Percentiles rank a stretch among this genome's conserved stretches.
These are phyloP conservation scores for Mortierella sp. DNA, from an alignment of 371 early-diverging fungal genomes.

Conservation along the genomic window DNA sequence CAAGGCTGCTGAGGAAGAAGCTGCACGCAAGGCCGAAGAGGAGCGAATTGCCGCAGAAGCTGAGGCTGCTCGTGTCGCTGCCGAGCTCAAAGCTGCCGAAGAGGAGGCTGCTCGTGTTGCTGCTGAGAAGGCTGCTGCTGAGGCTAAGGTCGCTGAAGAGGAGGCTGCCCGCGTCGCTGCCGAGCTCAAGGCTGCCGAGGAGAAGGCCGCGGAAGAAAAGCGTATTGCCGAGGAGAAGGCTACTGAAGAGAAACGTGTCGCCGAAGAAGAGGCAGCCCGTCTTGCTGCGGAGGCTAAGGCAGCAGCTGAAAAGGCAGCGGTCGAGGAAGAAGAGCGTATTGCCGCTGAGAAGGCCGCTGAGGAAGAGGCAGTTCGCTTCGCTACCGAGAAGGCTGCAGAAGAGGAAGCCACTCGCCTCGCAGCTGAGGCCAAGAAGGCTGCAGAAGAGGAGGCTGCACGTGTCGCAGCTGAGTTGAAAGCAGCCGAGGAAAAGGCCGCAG, in stretches of 20 bases:
- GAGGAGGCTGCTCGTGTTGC: slow-evolving; percentile 25
- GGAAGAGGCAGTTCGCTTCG: slow-evolving; percentile 29
- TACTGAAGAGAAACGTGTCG: slow-evolving; percentile 21
- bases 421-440: slow-evolving; percentile 13
- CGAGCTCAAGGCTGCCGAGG: slow-evolving; percentile 15
- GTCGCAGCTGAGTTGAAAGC: slow-evolving; percentile 19
- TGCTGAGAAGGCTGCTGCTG: slow-evolving; percentile 31
- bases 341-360: slow-evolving; percentile 18
- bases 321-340: slow-evolving; percentile 12
- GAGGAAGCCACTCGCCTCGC: slow-evolving; percentile 1
- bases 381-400: slow-evolving; percentile 13
- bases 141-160: slow-evolving; percentile 8
- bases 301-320: slow-evolving; percentile 6
- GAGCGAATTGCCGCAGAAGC: slow-evolving; percentile 10
- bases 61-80: slow-evolving; percentile 16
- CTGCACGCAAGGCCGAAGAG: slow-evolving; percentile 10
- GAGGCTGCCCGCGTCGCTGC: slow-evolving; percentile 16
- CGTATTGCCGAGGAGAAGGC: background rate
- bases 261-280: slow-evolving; percentile 25
- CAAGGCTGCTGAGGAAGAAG: slow-evolving; percentile 22
- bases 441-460: slow-evolving; percentile 27
- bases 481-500: slow-evolving; percentile 28
- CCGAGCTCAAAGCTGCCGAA: slow-evolving; percentile 18
- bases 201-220: slow-evolving; percentile 9
- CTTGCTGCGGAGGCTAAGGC: slow-evolving; percentile 27